phyloP scores from a whole-genome alignment of 2,329 filamentous ascomycete genomes.

The Periconia sp. region DNA sequence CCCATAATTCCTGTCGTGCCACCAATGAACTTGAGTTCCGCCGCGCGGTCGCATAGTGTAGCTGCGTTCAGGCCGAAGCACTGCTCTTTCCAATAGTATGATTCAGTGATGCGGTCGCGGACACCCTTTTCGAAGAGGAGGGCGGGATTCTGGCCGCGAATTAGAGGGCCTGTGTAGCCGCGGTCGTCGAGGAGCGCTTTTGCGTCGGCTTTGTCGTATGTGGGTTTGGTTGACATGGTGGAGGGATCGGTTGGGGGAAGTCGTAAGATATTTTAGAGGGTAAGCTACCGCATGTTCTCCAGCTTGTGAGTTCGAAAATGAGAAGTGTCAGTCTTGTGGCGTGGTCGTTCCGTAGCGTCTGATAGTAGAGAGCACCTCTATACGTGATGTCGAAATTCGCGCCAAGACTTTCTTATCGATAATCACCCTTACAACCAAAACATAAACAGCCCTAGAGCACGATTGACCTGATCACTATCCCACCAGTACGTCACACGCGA shows the following conservation, averaged over 20 bases:
- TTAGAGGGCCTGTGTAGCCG: constrained; percentile 75
- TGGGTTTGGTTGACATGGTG: constrained; percentile 42
- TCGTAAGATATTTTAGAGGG: neutral
- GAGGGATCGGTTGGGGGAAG: neutral
- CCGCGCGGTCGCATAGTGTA: constrained; percentile 84
- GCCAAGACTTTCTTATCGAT: constrained; percentile 32
- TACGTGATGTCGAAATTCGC: constrained; percentile 6
- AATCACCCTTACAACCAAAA: constrained; percentile 27
- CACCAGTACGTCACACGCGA: constrained; percentile 33
- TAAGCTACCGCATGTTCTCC: constrained; percentile 18
- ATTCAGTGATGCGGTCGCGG: constrained; percentile 92
- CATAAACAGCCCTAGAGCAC: constrained; percentile 24
- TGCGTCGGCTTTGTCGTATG: constrained; percentile 77
- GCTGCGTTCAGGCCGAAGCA: constrained; percentile 91
- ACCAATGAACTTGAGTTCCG: constrained; percentile 82
- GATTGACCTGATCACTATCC: constrained; percentile 22
- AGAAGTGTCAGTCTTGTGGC: too few species aligned
- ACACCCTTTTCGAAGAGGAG: constrained; percentile 95
- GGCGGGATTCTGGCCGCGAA: constrained; percentile 92
- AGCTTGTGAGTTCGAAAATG: too few species aligned
- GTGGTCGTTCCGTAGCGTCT: too few species aligned
- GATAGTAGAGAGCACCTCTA: too few species aligned
- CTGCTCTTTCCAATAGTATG: constrained; percentile 98
- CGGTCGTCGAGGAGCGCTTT: constrained; percentile 83
- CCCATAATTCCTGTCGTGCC: constrained; percentile 86